Evolutionary conservation across 2,329 filamentous ascomycete genomes (phyloP), one percentile per base, ranked within the genome.

Genomic region (Epichloe aotearoae): DNA sequence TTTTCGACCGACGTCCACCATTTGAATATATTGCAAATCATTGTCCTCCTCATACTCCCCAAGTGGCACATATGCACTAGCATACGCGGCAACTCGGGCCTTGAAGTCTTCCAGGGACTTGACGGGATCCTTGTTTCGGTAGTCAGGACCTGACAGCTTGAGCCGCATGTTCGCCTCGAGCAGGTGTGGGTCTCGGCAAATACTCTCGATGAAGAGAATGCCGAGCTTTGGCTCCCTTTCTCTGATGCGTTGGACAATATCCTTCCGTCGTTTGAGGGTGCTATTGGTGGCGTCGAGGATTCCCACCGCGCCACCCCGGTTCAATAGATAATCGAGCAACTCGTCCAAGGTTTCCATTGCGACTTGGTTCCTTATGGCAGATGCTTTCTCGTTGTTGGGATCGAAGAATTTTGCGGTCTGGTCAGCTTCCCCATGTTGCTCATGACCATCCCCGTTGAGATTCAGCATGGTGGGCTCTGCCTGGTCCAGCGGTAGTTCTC

Each of bases 201-300:
- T 85, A 61, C 88, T 95, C 71, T 98, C 93, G 30, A 98, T 84
- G 65, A 97, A 98, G 11, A 98, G 73, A 17, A 98, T 88, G 34
- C 91, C 91, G 20, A 98, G 75, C 53, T 87, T 86, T 2, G 91
- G 89, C 58, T 94, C 91, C 49, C 87, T 80, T 49, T 82, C 72
- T 59, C 87, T 86, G 61, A 97, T 88, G 57, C 82, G 85, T 54
- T 91, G 79, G 60, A 95, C 88, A 50, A 98, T 79, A 26, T 86
- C 77, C 66, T 91, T 83, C 47, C 93, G 81, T 38, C 93, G 84
- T 55, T 88, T 79, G 47, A 95, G 76, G 0, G 93, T 98, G 70
- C 90, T 96, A 71, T 98, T 98, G 7, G 93, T 98, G 7, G 93
- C 93, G 68, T 98, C 93, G 12, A 98, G 79, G 55, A 98, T 97